Percentiles rank a stretch among this genome's conserved stretches.
Evolutionary conservation across 192 early-diverging fungal genomes (phyloP).

Genomic region (Paraglomus brasilianum): DNA sequence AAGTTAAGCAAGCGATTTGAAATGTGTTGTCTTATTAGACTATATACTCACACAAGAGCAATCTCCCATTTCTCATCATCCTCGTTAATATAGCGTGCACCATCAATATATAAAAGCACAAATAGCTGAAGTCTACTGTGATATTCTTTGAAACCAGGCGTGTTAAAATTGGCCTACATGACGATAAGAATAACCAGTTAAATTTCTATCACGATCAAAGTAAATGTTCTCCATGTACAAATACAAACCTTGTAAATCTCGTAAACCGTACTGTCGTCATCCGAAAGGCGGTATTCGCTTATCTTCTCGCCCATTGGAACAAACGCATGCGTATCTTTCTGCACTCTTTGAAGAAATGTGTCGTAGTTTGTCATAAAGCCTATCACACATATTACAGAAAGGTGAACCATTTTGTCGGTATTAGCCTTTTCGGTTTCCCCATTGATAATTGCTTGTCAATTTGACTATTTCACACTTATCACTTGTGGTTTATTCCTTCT

Average conservation of each 20-base stretch:
- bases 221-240: neutral
- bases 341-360: conserved; percentile 63
- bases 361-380: conserved; percentile 57
- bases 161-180: conserved; percentile 57
- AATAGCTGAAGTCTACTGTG: conserved; percentile 80
- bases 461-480: conserved; percentile 9
- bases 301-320: conserved; percentile 77
- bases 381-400: neutral
- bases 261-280: conserved; percentile 42
- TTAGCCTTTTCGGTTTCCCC: conserved; percentile 3
- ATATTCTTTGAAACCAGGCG: conserved; percentile 67
- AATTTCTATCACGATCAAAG: neutral
- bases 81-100: conserved; percentile 81
- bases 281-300: conserved; percentile 61
- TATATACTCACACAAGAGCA: conserved; percentile 43
- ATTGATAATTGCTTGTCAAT: neutral
- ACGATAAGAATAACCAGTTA: neutral
- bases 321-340: conserved; percentile 62
- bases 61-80: conserved; percentile 83
- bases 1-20: neutral
- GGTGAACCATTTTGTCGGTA: neutral
- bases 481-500: neutral
- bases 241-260: conserved; percentile 70
- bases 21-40: neutral
- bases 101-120: conserved; percentile 86